Conservation (phyloP, 805 yeast genomes). For the Sugiyamaella smithiae region DNA sequence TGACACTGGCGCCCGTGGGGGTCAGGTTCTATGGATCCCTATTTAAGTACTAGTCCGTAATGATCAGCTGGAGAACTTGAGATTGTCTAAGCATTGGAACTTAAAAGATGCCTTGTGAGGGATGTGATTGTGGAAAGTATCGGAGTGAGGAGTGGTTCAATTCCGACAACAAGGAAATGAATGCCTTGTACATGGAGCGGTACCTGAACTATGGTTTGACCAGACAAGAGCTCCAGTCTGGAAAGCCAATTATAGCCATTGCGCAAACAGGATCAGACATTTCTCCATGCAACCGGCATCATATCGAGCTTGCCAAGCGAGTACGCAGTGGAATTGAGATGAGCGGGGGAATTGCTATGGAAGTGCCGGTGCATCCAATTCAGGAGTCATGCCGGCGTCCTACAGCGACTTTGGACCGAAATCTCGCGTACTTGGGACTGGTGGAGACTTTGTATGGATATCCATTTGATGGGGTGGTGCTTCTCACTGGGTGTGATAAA, state of each 20-base stretch:
- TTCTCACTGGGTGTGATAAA: conserved; percentile 43
- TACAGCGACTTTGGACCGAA: conserved; percentile 27
- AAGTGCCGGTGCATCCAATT: conserved; percentile 29
- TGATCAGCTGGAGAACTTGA: background rate
- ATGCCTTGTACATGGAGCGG: conserved; percentile 29
- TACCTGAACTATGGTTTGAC: conserved; percentile 30
- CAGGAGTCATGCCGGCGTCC: conserved; percentile 30
- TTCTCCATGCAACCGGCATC: conserved; percentile 29
- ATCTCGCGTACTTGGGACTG: conserved; percentile 25
- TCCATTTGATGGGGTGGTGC: conserved; percentile 23
- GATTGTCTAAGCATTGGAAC: background rate
- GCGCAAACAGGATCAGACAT: conserved; percentile 81
- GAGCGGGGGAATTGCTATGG: conserved; percentile 27
- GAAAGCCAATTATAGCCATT: conserved; percentile 81
- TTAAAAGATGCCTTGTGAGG: conserved; percentile 19
- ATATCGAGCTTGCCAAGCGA: conserved; percentile 24
- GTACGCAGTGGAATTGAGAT: conserved; percentile 28
- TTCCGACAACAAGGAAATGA: conserved; percentile 27
- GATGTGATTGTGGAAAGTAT: conserved; percentile 27
- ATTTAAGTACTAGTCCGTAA: too few relatives aligned
- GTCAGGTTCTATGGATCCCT: too few relatives aligned
- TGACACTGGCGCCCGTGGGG: too few relatives aligned
- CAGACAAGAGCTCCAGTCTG: conserved; percentile 44
- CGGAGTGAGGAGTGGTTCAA: conserved; percentile 29
- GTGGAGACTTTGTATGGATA: conserved; percentile 28